These are phyloP conservation scores for Glycine soja DNA, from an alignment of 306 rosid species.

Conservation along the genomic window DNA sequence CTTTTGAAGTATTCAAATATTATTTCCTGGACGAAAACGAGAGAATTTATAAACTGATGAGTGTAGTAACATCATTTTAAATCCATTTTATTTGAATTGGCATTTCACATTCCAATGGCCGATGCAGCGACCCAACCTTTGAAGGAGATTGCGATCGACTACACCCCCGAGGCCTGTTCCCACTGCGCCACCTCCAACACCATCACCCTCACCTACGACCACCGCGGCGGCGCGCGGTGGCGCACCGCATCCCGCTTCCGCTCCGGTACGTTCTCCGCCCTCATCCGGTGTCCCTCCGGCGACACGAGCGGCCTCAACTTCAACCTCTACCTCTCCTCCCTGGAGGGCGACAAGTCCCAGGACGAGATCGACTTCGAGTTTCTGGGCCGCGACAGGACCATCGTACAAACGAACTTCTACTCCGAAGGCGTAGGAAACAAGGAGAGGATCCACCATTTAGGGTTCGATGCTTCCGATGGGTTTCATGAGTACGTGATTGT, in stretches of 20 bases:
- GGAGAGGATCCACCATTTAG: slow-evolving; percentile 56
- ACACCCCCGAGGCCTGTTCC: slow-evolving; percentile 70
- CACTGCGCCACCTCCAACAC: slow-evolving; percentile 66
- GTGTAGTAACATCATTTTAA: too few species aligned
- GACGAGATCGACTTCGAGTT: slow-evolving; percentile 83
- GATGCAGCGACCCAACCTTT: slow-evolving; percentile 48
- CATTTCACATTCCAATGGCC: background rate
- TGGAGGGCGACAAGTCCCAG: slow-evolving; percentile 68
- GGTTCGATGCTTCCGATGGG: slow-evolving; percentile 62
- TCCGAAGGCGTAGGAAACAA: slow-evolving; percentile 53
- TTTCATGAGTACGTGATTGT: slow-evolving; percentile 62
- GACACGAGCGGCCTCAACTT: slow-evolving; percentile 69
- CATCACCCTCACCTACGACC: slow-evolving; percentile 67
- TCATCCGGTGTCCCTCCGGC: slow-evolving; percentile 60
- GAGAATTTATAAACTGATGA: too few species aligned
- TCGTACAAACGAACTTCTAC: slow-evolving; percentile 61
- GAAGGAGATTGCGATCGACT: slow-evolving; percentile 60
- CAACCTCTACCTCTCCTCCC: slow-evolving; percentile 73
- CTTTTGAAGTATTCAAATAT: too few species aligned
- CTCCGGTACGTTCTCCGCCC: slow-evolving; percentile 61
- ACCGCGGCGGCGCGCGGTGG: slow-evolving; percentile 77
- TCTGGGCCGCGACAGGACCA: slow-evolving; percentile 56
- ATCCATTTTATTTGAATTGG: too few species aligned
- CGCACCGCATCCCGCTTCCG: slow-evolving; percentile 60
- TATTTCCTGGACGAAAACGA: too few species aligned